Conservation (phyloP, 306 rosid genomes). For the Senna siamea region DNA sequence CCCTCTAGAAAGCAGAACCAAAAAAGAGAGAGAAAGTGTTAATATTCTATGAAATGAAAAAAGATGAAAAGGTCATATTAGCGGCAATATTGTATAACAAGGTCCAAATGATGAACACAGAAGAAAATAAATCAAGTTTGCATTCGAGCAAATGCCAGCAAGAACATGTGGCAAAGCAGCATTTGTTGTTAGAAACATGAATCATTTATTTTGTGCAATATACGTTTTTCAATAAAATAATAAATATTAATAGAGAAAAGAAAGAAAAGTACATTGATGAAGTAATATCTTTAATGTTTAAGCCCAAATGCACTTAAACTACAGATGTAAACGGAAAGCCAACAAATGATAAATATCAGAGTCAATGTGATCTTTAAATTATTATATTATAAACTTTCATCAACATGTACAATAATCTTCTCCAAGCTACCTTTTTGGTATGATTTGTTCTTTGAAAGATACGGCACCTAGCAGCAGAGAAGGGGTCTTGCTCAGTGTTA, state of each 20-base stretch:
- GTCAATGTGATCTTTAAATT: slow-evolving; percentile 8
- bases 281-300: slow-evolving; percentile 1
- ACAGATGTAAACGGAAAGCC: background rate
- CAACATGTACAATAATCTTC: background rate
- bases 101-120: background rate
- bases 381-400: slow-evolving; percentile 1
- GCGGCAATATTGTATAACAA: slow-evolving; percentile 1
- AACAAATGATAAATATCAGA: slow-evolving; percentile 3
- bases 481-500: slow-evolving; percentile 59
- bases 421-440: slow-evolving; percentile 65
- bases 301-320: background rate
- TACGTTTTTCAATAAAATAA: background rate
- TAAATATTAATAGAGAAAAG: background rate
- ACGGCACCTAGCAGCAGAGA: slow-evolving; percentile 81
- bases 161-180: slow-evolving; percentile 11
- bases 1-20: slow-evolving; percentile 58
- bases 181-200: background rate
- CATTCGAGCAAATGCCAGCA: no score
- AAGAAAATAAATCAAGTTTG: slow-evolving; percentile 16
- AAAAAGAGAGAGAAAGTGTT: slow-evolving; percentile 14
- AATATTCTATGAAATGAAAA: slow-evolving; percentile 1
- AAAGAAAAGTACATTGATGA: background rate
- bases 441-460: slow-evolving; percentile 67
- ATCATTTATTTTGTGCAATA: background rate
- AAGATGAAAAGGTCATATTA: slow-evolving; percentile 9